These are phyloP conservation scores for Penicillium parvum DNA, from an alignment of 495 filamentous ascomycete genomes.

Conservation along the genomic window DNA sequence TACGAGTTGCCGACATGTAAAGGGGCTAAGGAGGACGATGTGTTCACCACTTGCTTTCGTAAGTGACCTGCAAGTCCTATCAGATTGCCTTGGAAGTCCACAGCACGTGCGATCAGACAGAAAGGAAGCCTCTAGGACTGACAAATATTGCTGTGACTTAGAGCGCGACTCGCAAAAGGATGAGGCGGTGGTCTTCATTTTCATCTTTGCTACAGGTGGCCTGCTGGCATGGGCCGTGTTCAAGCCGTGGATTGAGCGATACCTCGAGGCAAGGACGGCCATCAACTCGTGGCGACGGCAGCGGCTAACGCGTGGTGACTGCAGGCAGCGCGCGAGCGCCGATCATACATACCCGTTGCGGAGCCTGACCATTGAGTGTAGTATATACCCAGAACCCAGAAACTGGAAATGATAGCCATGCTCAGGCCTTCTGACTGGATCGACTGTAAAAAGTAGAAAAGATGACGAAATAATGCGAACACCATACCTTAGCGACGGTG, in stretches of 20 bases:
- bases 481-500: slow-evolving; percentile 1
- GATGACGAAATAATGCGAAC: background rate
- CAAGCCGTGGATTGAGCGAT: slow-evolving; percentile 59
- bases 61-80: slow-evolving; percentile 19
- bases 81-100: background rate
- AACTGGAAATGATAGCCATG: too few relatives aligned
- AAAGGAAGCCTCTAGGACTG: slow-evolving; percentile 7
- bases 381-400: too few relatives aligned
- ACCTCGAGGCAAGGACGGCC: slow-evolving; percentile 44
- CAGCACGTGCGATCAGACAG: background rate
- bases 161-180: slow-evolving; percentile 88
- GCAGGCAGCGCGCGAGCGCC: slow-evolving; percentile 41
- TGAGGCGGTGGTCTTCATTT: slow-evolving; percentile 85
- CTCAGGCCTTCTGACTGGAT: too few relatives aligned
- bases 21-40: slow-evolving; percentile 77
- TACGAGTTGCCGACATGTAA: slow-evolving; percentile 86
- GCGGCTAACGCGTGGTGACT: slow-evolving; percentile 9
- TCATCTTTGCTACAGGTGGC: slow-evolving; percentile 81
- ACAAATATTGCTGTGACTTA: slow-evolving; percentile 27
- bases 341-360: slow-evolving; percentile 42
- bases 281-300: background rate
- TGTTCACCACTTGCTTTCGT: slow-evolving; percentile 89
- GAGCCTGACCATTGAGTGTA: slow-evolving; percentile 20
- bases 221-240: slow-evolving; percentile 75
- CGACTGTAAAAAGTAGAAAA: background rate